phyloP scores from a whole-genome alignment of 2,329 filamentous ascomycete species.

The Penicillium fuscoglaucum region DNA sequence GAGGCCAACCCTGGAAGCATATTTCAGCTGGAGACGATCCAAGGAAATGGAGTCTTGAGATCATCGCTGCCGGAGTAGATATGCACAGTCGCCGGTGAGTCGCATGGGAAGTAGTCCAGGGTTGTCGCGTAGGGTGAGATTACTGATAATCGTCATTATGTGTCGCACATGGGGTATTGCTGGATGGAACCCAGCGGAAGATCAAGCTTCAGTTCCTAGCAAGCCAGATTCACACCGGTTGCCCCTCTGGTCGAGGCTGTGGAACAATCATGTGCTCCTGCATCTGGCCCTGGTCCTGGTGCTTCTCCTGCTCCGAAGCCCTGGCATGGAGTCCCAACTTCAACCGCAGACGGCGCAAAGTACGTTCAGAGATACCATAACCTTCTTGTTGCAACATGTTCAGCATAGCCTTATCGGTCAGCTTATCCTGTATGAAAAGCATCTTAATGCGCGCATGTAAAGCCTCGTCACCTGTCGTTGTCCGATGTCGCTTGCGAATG shows the following conservation, averaged over 20 bases:
- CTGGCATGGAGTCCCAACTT: conserved; percentile 26
- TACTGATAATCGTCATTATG: background rate
- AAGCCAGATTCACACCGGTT: conserved; percentile 5
- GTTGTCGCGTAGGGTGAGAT: conserved; percentile 3
- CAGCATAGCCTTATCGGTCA: conserved; percentile 30
- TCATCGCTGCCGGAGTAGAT: background rate
- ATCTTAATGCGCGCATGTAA: conserved; percentile 26
- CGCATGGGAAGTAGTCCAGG: background rate
- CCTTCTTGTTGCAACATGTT: conserved; percentile 25
- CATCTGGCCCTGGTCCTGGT: background rate
- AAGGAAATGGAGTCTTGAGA: background rate
- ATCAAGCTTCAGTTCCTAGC: background rate
- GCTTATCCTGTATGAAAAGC: conserved; percentile 23
- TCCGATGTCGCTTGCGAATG: conserved; percentile 28
- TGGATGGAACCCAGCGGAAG: background rate
- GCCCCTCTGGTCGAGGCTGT: background rate
- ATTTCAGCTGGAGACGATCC: background rate
- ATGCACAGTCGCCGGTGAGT: background rate
- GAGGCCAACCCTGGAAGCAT: background rate
- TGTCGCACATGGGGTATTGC: background rate
- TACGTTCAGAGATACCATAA: conserved; percentile 28
- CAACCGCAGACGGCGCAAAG: conserved; percentile 26
- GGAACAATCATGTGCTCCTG: background rate
- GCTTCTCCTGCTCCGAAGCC: conserved; percentile 17
- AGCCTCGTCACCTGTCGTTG: conserved; percentile 25